A percentile compares a stretch with the other conserved stretches of the same genome.
These are phyloP conservation scores for Macaranga tanarius DNA, from an alignment of 441 rosid genomes.

Conservation along the genomic window DNA sequence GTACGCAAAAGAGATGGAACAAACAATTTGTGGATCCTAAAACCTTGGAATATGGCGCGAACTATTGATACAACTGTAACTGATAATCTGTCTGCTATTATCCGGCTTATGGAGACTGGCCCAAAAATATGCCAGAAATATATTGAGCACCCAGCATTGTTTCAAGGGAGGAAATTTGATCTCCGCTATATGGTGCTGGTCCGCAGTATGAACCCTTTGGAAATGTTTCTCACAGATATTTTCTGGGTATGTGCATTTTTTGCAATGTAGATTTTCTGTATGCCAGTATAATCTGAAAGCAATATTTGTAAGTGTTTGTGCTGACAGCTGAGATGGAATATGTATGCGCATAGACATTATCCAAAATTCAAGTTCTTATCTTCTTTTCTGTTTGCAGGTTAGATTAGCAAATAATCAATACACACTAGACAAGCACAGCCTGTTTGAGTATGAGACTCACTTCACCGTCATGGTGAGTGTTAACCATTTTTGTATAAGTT, in stretches of 20 bases:
- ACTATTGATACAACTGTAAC: slow-evolving; percentile 90
- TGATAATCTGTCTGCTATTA: slow-evolving; percentile 67
- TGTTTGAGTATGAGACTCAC: slow-evolving; percentile 95
- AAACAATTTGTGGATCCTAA: slow-evolving; percentile 86
- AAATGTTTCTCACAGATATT: slow-evolving; percentile 70
- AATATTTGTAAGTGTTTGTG: neutral
- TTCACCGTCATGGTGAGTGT: slow-evolving; percentile 90
- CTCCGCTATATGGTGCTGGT: slow-evolving; percentile 76
- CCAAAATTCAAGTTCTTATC: neutral
- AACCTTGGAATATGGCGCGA: slow-evolving; percentile 99
- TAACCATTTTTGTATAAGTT: slow-evolving; percentile 8
- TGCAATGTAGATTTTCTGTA: slow-evolving; percentile 9
- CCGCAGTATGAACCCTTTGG: slow-evolving; percentile 74
- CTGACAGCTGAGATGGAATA: neutral
- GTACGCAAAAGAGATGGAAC: slow-evolving; percentile 56
- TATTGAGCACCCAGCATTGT: slow-evolving; percentile 87
- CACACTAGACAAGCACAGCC: slow-evolving; percentile 70
- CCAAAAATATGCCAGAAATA: slow-evolving; percentile 99
- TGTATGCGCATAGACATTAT: neutral
- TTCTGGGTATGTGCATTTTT: slow-evolving; percentile 71
- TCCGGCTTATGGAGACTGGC: slow-evolving; percentile 97
- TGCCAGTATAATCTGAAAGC: slow-evolving; percentile 6
- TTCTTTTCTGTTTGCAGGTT: slow-evolving; percentile 51
- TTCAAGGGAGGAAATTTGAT: slow-evolving; percentile 81
- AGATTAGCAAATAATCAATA: slow-evolving; percentile 85